Evolutionary conservation across 495 filamentous ascomycete species (phyloP).

Genomic region (Bombardia bombarda): DNA sequence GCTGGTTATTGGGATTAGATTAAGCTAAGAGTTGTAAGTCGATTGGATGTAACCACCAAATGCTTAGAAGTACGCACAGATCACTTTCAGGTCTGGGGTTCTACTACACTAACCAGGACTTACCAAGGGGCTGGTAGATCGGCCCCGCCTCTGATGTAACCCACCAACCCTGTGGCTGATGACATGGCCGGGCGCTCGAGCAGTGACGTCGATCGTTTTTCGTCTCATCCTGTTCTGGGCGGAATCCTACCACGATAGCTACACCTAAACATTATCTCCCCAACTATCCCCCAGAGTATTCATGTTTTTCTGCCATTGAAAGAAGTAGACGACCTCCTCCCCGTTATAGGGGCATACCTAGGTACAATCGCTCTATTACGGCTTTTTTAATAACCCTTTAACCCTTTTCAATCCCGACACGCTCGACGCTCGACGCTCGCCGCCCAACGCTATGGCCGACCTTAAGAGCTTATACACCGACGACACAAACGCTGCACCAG

Average conservation of each 20-base stretch:
- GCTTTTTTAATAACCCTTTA: not conserved
- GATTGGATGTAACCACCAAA: too few species aligned
- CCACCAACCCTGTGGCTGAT: not conserved
- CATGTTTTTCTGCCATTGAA: not conserved
- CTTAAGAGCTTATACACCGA: constrained; percentile 19
- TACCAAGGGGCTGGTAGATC: too few species aligned
- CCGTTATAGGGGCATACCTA: not conserved
- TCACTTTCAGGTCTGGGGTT: too few species aligned
- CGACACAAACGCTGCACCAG: constrained; percentile 21
- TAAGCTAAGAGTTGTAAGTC: too few species aligned
- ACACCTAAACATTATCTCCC: not conserved
- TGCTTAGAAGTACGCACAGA: too few species aligned
- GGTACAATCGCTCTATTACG: not conserved
- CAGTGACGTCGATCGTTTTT: not conserved
- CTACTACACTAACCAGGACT: too few species aligned
- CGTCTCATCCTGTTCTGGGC: not conserved
- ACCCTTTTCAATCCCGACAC: not conserved
- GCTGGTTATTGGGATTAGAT: too few species aligned
- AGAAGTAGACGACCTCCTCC: not conserved
- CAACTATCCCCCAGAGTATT: not conserved
- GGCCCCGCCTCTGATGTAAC: too few species aligned
- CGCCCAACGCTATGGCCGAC: constrained; percentile 24
- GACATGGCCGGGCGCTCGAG: not conserved
- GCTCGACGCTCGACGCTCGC: not conserved
- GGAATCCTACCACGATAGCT: too few species aligned